Evolutionary conservation across 257 asterid genomes (phyloP).

Genomic region (Ballota nigra): DNA sequence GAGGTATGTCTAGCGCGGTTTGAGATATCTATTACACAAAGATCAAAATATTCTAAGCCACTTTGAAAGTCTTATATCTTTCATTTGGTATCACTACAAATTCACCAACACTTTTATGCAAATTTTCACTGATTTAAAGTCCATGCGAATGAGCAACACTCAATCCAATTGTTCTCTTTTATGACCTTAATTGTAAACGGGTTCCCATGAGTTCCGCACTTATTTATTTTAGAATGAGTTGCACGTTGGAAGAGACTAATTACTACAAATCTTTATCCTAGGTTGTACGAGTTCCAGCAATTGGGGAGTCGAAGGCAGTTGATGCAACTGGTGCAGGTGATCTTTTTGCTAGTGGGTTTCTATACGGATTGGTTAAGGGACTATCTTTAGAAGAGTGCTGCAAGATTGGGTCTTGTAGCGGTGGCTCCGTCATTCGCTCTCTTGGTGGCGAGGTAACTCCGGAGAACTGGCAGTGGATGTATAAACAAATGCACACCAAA

Average conservation of each 20-base stretch:
- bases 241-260: too few species aligned
- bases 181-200: too few species aligned
- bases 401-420: slow-evolving; percentile 83
- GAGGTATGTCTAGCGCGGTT: slow-evolving; percentile 45
- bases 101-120: too few species aligned
- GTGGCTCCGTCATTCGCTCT: slow-evolving; percentile 85
- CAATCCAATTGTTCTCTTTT: too few species aligned
- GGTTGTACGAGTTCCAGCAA: slow-evolving; percentile 85
- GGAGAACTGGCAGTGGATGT: slow-evolving; percentile 98
- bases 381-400: slow-evolving; percentile 83
- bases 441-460: slow-evolving; percentile 91
- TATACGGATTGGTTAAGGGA: slow-evolving; percentile 86
- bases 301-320: slow-evolving; percentile 64
- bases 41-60: too few species aligned
- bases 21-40: neutral
- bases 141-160: too few species aligned
- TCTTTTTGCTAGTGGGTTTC: slow-evolving; percentile 90
- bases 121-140: too few species aligned
- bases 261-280: slow-evolving; percentile 2
- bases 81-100: too few species aligned
- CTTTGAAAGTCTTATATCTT: too few species aligned
- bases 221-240: too few species aligned
- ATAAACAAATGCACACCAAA: slow-evolving; percentile 64
- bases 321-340: slow-evolving; percentile 99
- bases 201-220: too few species aligned